Evolutionary conservation across 2,329 filamentous ascomycete species (phyloP), one percentile per base, ranked within the genome.

Genomic region (Penicillium rolfsii): DNA sequence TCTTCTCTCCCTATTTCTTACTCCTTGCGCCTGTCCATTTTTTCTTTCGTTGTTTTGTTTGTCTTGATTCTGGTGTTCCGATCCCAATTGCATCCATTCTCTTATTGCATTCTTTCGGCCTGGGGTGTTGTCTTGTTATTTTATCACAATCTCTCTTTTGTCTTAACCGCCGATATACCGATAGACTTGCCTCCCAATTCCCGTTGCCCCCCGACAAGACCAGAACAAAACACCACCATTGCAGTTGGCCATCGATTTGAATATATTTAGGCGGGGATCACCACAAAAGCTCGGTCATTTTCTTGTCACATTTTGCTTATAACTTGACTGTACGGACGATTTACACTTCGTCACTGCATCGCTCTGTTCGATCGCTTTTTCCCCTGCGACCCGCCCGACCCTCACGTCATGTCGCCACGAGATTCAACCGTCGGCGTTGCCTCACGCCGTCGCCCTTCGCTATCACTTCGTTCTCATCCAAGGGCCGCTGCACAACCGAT

Each of bases 401-500:
- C 58, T 52, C 52, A 60, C 65, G 58, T 61, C 55, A 76, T 76
- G 73, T 67, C 71, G 59, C 69, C 72, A 61, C 68, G 71, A 67
- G 75, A 78, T 52, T 63, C 65, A 6, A 66, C 55, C 50, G 59
- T 68, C 30, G 60, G 50, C 50, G 26, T 69, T 59, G 65, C 74
- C 30, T 64, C 73, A 40, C 70, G 72, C 35, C 74, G 76, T 60
- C 74, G 76, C 63, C 71, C 77, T 33, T 80, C 79, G 16, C 63
- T 80, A 40, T 73, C 76, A 12, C 66, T 76, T 56, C 73, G 71
- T 60, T 58, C 71, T 55, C 75, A 77, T 49, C 76, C 78, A 14
- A 72, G 73, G 28, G 80, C 76, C 6, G 71, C 77, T 5, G 69
- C 68, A n/a, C 60, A 68, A 22, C 64, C 72, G 16, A 52, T 68